A percentile compares a stretch with the other conserved stretches of the same genome.
These are phyloP conservation scores for Krasilnikovozyma curviuscula DNA, from an alignment of 768 basidiomycete genomes.

Conservation along the genomic window DNA sequence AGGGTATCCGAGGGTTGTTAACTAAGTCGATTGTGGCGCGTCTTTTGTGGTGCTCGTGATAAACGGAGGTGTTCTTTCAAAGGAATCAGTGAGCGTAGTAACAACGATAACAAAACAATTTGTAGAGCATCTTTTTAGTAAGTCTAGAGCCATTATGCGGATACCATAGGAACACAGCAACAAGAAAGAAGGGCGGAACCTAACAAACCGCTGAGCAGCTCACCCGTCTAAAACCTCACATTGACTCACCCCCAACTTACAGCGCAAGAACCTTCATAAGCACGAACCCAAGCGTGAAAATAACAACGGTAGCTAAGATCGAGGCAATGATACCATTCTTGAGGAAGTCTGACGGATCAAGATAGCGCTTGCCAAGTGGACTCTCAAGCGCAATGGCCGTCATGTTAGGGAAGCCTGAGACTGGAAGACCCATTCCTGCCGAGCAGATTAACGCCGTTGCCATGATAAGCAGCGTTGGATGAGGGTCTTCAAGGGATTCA, in stretches of 20 bases:
- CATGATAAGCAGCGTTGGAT: constrained; percentile 71
- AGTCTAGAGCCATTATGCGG: no score
- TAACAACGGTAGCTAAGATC: constrained; percentile 65
- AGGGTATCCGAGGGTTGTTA: no score
- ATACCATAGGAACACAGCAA: no score
- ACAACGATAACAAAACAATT: no score
- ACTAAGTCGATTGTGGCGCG: no score
- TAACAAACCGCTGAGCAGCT: no score
- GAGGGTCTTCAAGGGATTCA: constrained; percentile 46
- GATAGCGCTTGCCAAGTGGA: constrained; percentile 73
- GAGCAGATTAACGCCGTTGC: constrained; percentile 74
- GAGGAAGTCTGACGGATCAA: constrained; percentile 66
- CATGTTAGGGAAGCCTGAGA: constrained; percentile 71
- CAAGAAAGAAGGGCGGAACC: no score
- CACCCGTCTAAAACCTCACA: no score
- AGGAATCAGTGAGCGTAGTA: no score
- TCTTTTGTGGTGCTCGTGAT: no score
- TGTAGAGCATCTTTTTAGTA: no score
- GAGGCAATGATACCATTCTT: constrained; percentile 92
- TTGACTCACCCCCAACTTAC: neutral
- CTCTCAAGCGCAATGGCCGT: constrained; percentile 77
- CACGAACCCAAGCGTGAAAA: constrained; percentile 64
- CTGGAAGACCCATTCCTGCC: constrained; percentile 93
- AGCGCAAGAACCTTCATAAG: constrained; percentile 44
- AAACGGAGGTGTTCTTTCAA: no score